A percentile compares a stretch with the other conserved stretches of the same genome.
Evolutionary conservation across 768 basidiomycete species (phyloP).

Genomic region (Tricholoma saponaceum): DNA sequence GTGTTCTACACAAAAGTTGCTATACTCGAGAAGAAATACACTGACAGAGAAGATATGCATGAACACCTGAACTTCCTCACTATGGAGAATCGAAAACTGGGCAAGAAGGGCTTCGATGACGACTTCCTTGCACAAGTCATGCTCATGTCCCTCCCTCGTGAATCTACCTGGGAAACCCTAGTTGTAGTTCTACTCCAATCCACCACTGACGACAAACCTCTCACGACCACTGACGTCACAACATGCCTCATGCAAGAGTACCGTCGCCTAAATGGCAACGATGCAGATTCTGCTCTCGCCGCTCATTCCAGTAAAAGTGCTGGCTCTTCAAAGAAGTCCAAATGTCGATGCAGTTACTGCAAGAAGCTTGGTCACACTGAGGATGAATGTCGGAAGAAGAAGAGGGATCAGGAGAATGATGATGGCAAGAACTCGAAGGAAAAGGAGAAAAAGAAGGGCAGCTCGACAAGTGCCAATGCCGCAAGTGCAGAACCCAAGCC

Average conservation of each 20-base stretch:
- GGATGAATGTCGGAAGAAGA: slow-evolving; percentile 6
- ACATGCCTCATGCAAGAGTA: slow-evolving; percentile 3
- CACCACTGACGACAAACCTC: background rate
- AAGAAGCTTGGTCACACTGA: slow-evolving; percentile 1
- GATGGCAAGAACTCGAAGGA: background rate
- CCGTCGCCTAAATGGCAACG: too few species aligned
- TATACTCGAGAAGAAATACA: slow-evolving; percentile 6
- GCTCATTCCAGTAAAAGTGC: background rate
- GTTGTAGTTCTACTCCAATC: slow-evolving; percentile 7
- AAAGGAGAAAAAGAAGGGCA: slow-evolving; percentile 9
- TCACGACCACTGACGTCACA: slow-evolving; percentile 1
- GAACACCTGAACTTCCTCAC: slow-evolving; percentile 3
- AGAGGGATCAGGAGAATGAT: background rate
- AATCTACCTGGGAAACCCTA: slow-evolving; percentile 6
- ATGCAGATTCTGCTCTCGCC: background rate
- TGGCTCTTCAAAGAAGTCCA: slow-evolving; percentile 1
- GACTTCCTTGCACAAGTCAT: too few species aligned
- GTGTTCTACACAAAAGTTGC: too few species aligned
- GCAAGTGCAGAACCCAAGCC: background rate
- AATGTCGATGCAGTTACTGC: background rate
- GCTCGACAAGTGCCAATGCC: slow-evolving; percentile 1
- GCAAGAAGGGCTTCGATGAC: background rate
- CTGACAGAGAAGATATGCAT: background rate
- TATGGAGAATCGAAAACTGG: slow-evolving; percentile 3
- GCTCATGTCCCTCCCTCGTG: too few species aligned